phyloP scores from a whole-genome alignment of 345 rosid genomes.

The Salix brachista region DNA sequence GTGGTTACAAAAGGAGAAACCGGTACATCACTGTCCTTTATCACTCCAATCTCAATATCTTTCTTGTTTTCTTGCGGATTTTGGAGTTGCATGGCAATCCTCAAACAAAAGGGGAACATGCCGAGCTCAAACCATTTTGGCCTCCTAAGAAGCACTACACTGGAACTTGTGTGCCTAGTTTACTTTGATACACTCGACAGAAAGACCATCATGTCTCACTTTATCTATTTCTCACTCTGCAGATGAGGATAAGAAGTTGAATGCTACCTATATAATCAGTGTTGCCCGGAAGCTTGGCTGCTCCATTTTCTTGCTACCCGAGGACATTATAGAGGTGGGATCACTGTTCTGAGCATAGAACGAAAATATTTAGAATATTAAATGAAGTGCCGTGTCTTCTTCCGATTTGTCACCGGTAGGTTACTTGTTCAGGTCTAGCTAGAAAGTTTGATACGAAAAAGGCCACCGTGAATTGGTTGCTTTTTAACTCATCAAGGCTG shows the following conservation, averaged over 20 bases:
- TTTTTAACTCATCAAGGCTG: neutral
- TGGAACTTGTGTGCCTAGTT: neutral
- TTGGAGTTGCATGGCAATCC: neutral
- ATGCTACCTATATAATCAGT: constrained; percentile 94
- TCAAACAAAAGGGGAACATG: neutral
- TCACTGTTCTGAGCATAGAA: neutral
- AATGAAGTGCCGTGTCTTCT: too few relatives aligned
- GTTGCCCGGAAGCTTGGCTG: constrained; percentile 97
- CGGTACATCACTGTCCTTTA: constrained; percentile 35
- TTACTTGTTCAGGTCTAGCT: too few relatives aligned
- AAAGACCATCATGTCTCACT: neutral
- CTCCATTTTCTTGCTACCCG: constrained; percentile 94
- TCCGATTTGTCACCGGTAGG: too few relatives aligned
- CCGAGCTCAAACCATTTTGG: constrained; percentile 1
- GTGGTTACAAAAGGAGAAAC: constrained; percentile 79
- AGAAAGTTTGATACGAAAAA: too few relatives aligned
- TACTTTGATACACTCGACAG: neutral
- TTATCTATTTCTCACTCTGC: constrained; percentile 28
- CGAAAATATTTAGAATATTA: neutral
- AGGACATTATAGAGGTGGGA: constrained; percentile 89
- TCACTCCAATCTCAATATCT: neutral
- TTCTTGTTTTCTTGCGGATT: neutral
- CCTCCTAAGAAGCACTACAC: neutral
- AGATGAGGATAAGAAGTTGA: constrained; percentile 94
- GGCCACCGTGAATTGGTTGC: neutral